Conservation (phyloP, 371 early-diverging fungal species). For the Circinella umbellata region DNA sequence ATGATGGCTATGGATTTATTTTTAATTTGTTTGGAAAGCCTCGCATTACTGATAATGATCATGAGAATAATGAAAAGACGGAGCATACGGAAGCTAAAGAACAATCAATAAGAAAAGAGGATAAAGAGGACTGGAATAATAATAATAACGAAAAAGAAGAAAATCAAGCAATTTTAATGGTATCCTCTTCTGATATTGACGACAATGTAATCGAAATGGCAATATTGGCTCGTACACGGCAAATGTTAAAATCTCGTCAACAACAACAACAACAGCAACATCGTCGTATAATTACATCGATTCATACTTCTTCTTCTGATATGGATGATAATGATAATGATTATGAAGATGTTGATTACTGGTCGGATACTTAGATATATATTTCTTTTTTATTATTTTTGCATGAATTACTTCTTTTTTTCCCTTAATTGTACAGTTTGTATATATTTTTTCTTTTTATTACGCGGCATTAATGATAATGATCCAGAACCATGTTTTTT, state of each 20-base stretch:
- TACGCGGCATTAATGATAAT: too few species aligned
- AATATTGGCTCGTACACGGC: conserved; percentile 8
- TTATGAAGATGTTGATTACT: conserved; percentile 6
- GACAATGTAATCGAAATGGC: conserved; percentile 18
- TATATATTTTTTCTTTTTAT: too few species aligned
- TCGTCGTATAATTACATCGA: neutral
- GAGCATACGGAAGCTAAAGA: neutral
- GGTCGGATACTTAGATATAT: conserved; percentile 6
- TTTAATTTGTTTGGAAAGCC: conserved; percentile 1
- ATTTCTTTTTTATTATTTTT: neutral
- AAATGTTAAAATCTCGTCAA: conserved; percentile 3
- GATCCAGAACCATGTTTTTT: too few species aligned
- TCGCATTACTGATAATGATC: neutral
- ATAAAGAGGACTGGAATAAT: neutral
- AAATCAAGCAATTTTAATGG: conserved; percentile 11
- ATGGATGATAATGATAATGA: neutral
- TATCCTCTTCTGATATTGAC: conserved; percentile 13
- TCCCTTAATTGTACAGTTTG: too few species aligned
- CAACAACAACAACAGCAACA: neutral
- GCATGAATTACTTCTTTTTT: too few species aligned
- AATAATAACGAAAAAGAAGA: conserved; percentile 2
- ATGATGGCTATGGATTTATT: neutral
- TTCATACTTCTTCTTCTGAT: neutral
- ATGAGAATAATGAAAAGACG: neutral
- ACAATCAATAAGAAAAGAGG: neutral